A percentile compares a stretch with the other conserved stretches of the same genome.
phyloP scores from a whole-genome alignment of 768 basidiomycete genomes.

The Naganishia kalamii region DNA sequence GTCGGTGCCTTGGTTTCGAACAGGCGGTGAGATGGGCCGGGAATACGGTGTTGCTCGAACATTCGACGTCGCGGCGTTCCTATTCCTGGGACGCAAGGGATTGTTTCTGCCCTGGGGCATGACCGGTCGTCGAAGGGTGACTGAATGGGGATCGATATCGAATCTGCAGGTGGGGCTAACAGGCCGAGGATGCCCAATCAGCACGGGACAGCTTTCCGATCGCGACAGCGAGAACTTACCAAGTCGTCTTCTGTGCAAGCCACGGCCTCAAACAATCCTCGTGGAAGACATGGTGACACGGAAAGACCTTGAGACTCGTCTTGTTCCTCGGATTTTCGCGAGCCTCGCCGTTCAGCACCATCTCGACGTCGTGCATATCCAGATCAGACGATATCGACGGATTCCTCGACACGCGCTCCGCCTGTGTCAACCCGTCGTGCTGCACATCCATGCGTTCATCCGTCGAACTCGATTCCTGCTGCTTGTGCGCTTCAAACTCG shows the following conservation, averaged over 20 bases:
- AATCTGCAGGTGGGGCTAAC: constrained; percentile 24
- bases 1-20: too few species aligned
- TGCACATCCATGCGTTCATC: not conserved
- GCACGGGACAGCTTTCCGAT: not conserved
- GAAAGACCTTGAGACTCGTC: constrained; percentile 22
- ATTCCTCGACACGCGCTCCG: not conserved
- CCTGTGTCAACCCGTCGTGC: not conserved
- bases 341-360: constrained; percentile 1
- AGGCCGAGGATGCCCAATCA: not conserved
- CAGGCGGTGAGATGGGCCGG: too few species aligned
- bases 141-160: constrained; percentile 25
- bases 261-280: constrained; percentile 23
- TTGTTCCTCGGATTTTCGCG: constrained; percentile 6
- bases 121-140: constrained; percentile 20
- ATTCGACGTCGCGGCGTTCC: not conserved
- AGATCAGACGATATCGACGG: constrained; percentile 9
- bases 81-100: not conserved
- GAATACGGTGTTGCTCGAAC: constrained; percentile 1
- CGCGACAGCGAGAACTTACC: constrained; percentile 1
- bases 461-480: not conserved
- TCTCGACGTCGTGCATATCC: constrained; percentile 23
- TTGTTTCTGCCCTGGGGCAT: constrained; percentile 7
- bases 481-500: constrained; percentile 1
- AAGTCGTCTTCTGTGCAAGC: constrained; percentile 20
- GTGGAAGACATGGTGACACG: constrained; percentile 24